Evolutionary conservation across 805 yeast species (phyloP).

Genomic region (Pichia pseudocactophila): DNA sequence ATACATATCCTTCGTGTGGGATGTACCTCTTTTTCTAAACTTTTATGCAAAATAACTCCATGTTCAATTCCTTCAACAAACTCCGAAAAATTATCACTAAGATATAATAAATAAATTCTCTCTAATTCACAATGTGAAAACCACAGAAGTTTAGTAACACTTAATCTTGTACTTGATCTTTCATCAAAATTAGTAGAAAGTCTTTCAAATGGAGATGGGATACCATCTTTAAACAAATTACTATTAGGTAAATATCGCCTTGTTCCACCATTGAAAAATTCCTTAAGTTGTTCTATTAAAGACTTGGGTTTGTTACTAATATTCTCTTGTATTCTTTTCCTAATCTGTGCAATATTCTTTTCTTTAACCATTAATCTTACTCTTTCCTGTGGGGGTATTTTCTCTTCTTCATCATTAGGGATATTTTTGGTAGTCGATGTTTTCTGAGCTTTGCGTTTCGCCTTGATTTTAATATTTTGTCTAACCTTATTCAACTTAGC

Average conservation of each 20-base stretch:
- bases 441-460: no score
- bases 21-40: conserved; percentile 40
- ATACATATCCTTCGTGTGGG: conserved; percentile 19
- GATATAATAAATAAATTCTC: conserved; percentile 42
- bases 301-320: neutral
- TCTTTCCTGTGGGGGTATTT: neutral
- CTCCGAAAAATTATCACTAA: conserved; percentile 23
- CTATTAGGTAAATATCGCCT: conserved; percentile 2
- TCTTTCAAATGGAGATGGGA: conserved; percentile 9
- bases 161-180: conserved; percentile 28
- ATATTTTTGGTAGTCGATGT: no score
- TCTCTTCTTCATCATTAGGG: no score
- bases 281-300: neutral
- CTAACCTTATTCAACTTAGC: no score
- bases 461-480: no score
- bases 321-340: neutral
- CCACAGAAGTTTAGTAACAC: conserved; percentile 53
- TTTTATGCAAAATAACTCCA: conserved; percentile 42
- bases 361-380: neutral
- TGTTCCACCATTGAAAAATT: neutral
- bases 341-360: neutral
- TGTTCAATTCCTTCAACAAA: conserved; percentile 32
- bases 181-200: neutral
- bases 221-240: neutral
- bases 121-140: conserved; percentile 66